Evolutionary conservation across 2,329 filamentous ascomycete species (phyloP), one percentile per base, ranked within the genome.

Genomic region (Didymosphaeria variabile): DNA sequence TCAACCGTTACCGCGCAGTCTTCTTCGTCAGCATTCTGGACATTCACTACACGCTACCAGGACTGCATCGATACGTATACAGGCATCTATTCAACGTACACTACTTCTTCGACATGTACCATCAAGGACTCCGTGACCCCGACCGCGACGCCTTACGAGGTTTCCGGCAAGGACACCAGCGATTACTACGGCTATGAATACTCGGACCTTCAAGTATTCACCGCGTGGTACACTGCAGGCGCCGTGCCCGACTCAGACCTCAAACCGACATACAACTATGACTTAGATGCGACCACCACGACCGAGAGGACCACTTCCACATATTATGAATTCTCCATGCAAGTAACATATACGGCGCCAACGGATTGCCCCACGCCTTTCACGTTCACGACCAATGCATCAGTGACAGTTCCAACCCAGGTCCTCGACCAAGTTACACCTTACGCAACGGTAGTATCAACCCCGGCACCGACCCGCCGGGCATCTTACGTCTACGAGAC

Each of bases 331-430:
- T 73, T 69, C 49, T 65, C 52, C 15, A 77, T 77, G 74, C 65
- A 64, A 2, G 72, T 76, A 1, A 75, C 72, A 3, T 72, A 72
- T 61, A 75, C 72, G 5, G 70, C 72, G 3, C 74, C 74, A 12
- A 44, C 71, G 1, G 70, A 61, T 7, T 77, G 74, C 51, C 59
- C 73, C 0, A 73, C 69, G 0, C 17, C 34, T 23, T 64, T 75
- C 59, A 62, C 60, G 5, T 55, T 47, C 17, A 47, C 34, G n/a
- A 65, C 58, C 17, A 36, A 50, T 29, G 54, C 55, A 15, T 60
- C 61, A 9, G 68, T 75, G 1, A 23, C 58, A 5, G 52, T 75
- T 15, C 74, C 74, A 2, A 63, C 66, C 1, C 34, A 67, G 17
- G 73, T 75, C 21, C 59, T 59, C 4, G 62, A 65, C 29, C 70